Evolutionary conservation across 1,284 basidiomycete species (phyloP).

Genomic region (Tetrapyrgos nigripes): DNA sequence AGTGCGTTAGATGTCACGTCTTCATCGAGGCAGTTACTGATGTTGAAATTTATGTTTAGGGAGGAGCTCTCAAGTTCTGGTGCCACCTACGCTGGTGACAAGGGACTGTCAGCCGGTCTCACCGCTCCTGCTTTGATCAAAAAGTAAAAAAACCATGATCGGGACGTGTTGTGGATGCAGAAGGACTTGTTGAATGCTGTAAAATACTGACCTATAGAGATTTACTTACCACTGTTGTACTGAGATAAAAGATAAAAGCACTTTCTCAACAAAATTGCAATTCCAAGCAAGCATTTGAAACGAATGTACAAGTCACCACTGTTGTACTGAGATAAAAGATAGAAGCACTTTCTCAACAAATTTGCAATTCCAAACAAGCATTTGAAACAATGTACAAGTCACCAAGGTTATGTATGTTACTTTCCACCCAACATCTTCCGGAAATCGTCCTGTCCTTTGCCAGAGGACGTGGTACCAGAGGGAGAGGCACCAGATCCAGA

Average conservation of each 20-base stretch:
- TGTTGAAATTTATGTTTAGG: constrained; percentile 45
- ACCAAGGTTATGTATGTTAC: neutral
- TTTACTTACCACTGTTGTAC: neutral
- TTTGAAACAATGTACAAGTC: too few species aligned
- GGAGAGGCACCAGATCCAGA: constrained; percentile 12
- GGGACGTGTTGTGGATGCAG: neutral
- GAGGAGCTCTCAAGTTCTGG: constrained; percentile 75
- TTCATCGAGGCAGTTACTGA: constrained; percentile 4
- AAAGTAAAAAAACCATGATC: constrained; percentile 51
- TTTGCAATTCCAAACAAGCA: too few species aligned
- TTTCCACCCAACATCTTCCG: constrained; percentile 68
- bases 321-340: too few species aligned
- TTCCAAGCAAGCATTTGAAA: too few species aligned
- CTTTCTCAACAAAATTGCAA: neutral
- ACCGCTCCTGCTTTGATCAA: constrained; percentile 77
- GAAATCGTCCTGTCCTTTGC: constrained; percentile 80
- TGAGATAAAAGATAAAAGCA: too few species aligned
- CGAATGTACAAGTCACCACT: too few species aligned
- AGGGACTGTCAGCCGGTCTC: constrained; percentile 81
- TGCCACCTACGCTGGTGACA: constrained; percentile 77
- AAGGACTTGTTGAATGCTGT: neutral
- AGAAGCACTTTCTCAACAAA: neutral
- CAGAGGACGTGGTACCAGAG: constrained; percentile 22
- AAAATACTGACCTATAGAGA: constrained; percentile 11
- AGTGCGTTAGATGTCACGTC: constrained; percentile 57